Evolutionary conservation across 2,329 filamentous ascomycete species (phyloP).

Genomic region (Aspergillus sp.): DNA sequence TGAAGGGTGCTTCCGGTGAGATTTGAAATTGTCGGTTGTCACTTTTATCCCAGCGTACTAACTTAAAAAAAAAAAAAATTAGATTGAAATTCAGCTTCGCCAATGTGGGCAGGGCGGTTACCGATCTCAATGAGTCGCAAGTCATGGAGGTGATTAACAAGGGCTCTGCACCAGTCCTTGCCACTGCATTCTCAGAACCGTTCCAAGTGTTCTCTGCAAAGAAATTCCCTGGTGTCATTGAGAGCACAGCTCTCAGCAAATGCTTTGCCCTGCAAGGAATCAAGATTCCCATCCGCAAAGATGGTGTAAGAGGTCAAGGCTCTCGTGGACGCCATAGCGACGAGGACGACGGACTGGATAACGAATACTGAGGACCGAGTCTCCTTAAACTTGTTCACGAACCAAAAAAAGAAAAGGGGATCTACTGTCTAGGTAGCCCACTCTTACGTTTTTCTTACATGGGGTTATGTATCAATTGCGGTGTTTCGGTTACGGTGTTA

Average conservation of each 20-base stretch:
- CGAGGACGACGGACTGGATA: slow-evolving; percentile 33
- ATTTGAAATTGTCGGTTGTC: too few relatives aligned
- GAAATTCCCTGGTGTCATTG: slow-evolving; percentile 96
- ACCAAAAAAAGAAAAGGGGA: background rate
- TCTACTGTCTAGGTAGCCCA: background rate
- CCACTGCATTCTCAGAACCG: slow-evolving; percentile 78
- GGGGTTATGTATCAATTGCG: background rate
- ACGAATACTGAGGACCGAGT: slow-evolving; percentile 26
- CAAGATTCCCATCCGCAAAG: slow-evolving; percentile 94
- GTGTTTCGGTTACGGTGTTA: slow-evolving; percentile 6
- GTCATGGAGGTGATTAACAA: slow-evolving; percentile 62
- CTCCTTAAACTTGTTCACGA: background rate
- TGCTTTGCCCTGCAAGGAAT: slow-evolving; percentile 91
- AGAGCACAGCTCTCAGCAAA: slow-evolving; percentile 87
- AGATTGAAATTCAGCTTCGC: slow-evolving; percentile 75
- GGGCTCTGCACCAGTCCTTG: slow-evolving; percentile 76
- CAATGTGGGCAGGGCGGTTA: slow-evolving; percentile 65
- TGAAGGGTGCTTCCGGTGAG: slow-evolving; percentile 83
- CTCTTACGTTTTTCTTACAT: background rate
- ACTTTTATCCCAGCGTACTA: slow-evolving; percentile 5
- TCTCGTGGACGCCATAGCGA: slow-evolving; percentile 36
- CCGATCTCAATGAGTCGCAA: slow-evolving; percentile 28
- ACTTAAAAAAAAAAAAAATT: background rate
- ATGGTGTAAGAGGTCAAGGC: slow-evolving; percentile 59
- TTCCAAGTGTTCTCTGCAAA: slow-evolving; percentile 97